A percentile compares a stretch with the other conserved stretches of the same genome.
These are phyloP conservation scores for Osmozyma mogii DNA, from an alignment of 805 yeast species.

Conservation along the genomic window DNA sequence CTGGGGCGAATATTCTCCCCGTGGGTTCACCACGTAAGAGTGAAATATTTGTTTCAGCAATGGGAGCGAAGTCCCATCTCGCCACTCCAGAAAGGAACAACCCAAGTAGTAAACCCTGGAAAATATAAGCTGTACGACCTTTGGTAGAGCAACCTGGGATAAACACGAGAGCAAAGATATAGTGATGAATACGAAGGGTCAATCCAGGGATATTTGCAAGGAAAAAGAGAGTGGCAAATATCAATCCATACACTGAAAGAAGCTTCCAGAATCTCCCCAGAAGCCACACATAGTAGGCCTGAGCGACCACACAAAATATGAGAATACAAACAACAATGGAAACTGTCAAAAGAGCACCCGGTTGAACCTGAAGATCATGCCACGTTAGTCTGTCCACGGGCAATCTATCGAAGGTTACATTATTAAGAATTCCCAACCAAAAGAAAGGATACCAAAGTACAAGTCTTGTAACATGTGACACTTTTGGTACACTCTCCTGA, in stretches of 20 bases:
- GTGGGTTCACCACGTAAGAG: slow-evolving; percentile 70
- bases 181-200: slow-evolving; percentile 71
- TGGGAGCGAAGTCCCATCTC: slow-evolving; percentile 90
- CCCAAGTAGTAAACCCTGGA: slow-evolving; percentile 83
- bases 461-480: slow-evolving; percentile 36
- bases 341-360: slow-evolving; percentile 69
- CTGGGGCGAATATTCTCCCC: slow-evolving; percentile 46
- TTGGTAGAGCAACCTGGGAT: slow-evolving; percentile 79
- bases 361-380: slow-evolving; percentile 61
- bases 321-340: slow-evolving; percentile 41
- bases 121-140: slow-evolving; percentile 60
- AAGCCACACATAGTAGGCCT: slow-evolving; percentile 74
- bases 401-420: slow-evolving; percentile 78
- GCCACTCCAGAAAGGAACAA: slow-evolving; percentile 77
- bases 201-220: slow-evolving; percentile 47
- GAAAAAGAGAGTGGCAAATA: slow-evolving; percentile 30
- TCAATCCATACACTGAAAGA: slow-evolving; percentile 46
- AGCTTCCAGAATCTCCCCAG: slow-evolving; percentile 62
- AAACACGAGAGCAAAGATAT: slow-evolving; percentile 64
- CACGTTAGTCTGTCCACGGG: slow-evolving; percentile 81
- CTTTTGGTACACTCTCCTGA: too few relatives aligned
- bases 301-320: slow-evolving; percentile 49
- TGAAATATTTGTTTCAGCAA: slow-evolving; percentile 67
- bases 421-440: slow-evolving; percentile 81
- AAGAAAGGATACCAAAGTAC: slow-evolving; percentile 70